Conservation (phyloP, 1,284 basidiomycete species). For the Marasmius tenuissimus region DNA sequence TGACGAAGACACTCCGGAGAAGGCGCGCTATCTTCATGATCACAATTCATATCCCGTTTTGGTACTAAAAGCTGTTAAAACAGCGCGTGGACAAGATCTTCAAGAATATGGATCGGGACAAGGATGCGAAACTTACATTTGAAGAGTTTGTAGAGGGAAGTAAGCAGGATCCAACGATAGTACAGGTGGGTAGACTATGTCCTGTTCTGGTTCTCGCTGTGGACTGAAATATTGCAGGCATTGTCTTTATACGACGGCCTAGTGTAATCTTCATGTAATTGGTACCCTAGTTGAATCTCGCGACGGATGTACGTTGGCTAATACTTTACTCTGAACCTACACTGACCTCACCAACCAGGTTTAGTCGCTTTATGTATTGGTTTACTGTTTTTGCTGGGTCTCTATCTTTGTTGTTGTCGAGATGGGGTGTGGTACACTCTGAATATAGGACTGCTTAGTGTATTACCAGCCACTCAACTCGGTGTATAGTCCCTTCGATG, state of each 20-base stretch:
- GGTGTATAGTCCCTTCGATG: too few species aligned
- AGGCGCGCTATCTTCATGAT: conserved; percentile 51
- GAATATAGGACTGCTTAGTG: neutral
- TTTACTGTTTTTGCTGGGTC: neutral
- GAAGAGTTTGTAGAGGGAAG: conserved; percentile 97
- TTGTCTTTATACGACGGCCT: conserved; percentile 78
- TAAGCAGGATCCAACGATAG: conserved; percentile 97
- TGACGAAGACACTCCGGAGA: conserved; percentile 99
- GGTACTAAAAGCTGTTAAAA: conserved; percentile 11
- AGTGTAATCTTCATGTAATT: conserved; percentile 42
- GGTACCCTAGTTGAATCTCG: neutral
- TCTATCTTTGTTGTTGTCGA: neutral
- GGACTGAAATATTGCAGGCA: conserved; percentile 44
- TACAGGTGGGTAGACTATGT: conserved; percentile 66
- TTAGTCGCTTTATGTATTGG: neutral
- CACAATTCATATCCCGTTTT: conserved; percentile 3
- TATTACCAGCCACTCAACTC: neutral
- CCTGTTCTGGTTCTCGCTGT: conserved; percentile 9
- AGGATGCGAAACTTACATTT: conserved; percentile 86
- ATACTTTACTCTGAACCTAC: neutral
- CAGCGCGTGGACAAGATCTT: conserved; percentile 97
- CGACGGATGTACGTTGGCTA: neutral
- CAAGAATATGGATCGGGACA: conserved; percentile 90
- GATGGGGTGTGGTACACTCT: neutral
- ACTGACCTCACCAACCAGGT: neutral